These are phyloP conservation scores for Exophiala viscosa DNA, from an alignment of 2,329 filamentous ascomycete genomes.

Conservation along the genomic window DNA sequence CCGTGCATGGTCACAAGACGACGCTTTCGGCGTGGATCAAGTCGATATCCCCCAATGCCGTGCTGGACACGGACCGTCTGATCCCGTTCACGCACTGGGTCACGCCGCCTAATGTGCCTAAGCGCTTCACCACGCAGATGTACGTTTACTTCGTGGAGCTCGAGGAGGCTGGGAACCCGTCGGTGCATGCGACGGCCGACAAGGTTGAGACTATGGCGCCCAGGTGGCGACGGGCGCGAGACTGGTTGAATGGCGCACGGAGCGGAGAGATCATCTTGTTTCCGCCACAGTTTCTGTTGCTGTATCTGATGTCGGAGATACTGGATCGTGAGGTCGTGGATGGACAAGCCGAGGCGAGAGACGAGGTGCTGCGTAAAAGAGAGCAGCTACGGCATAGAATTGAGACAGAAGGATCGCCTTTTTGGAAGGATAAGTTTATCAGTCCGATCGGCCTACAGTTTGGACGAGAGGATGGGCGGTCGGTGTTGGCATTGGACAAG, in stretches of 20 bases:
- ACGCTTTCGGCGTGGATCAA: slow-evolving; percentile 65
- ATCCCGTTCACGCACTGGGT: slow-evolving; percentile 89
- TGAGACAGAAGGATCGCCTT: slow-evolving; percentile 36
- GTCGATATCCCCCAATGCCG: slow-evolving; percentile 34
- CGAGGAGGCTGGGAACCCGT: slow-evolving; percentile 38
- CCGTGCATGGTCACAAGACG: slow-evolving; percentile 64
- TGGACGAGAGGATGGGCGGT: slow-evolving; percentile 45
- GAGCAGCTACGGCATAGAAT: slow-evolving; percentile 46
- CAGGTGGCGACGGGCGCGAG: slow-evolving; percentile 65
- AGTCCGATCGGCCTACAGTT: slow-evolving; percentile 39
- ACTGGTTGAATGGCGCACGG: slow-evolving; percentile 65
- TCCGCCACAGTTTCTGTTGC: slow-evolving; percentile 73
- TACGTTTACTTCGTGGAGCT: slow-evolving; percentile 64
- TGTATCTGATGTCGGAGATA: slow-evolving; percentile 50
- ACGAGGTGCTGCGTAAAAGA: slow-evolving; percentile 35
- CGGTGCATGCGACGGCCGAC: slow-evolving; percentile 64
- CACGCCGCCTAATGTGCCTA: slow-evolving; percentile 58
- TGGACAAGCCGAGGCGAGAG: slow-evolving; percentile 7
- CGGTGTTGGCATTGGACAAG: slow-evolving; percentile 52
- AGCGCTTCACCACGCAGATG: slow-evolving; percentile 92
- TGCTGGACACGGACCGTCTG: slow-evolving; percentile 60
- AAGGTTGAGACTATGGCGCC: slow-evolving; percentile 70
- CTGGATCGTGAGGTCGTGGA: slow-evolving; percentile 36
- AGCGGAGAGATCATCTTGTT: slow-evolving; percentile 74
- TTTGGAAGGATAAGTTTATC: slow-evolving; percentile 48